A percentile compares a stretch with the other conserved stretches of the same genome.
These are phyloP conservation scores for Asclepias syriaca DNA, from an alignment of 257 asterid species.

Conservation along the genomic window DNA sequence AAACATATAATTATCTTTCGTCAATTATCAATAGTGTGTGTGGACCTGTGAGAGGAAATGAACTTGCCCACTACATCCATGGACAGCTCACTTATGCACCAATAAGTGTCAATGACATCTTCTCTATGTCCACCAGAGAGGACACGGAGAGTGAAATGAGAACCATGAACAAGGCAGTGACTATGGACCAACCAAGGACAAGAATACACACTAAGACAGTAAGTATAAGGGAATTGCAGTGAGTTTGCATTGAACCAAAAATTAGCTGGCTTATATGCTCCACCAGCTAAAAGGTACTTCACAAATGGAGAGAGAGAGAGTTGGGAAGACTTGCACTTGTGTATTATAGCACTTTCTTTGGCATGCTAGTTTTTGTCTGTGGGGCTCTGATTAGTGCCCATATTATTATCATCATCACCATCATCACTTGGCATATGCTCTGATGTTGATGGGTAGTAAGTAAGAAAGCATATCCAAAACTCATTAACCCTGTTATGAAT, in stretches of 20 bases:
- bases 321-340: conserved; percentile 3
- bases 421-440: conserved; percentile 7
- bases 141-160: conserved; percentile 15
- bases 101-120: conserved; percentile 13
- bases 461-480: not conserved
- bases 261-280: conserved; percentile 29
- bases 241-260: conserved; percentile 9
- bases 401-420: not conserved
- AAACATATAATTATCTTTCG: not conserved
- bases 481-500: not conserved
- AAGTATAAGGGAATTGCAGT: conserved; percentile 4
- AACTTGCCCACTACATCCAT: conserved; percentile 27
- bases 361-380: conserved; percentile 15
- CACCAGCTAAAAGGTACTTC: conserved; percentile 12
- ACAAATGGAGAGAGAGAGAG: not conserved
- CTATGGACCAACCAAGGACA: conserved; percentile 15
- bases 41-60: conserved; percentile 16
- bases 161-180: conserved; percentile 12
- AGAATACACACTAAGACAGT: not conserved
- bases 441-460: conserved; percentile 12
- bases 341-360: not conserved
- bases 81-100: conserved; percentile 36
- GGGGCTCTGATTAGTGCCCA: conserved; percentile 8
- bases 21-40: not conserved
- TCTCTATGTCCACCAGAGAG: conserved; percentile 2